These are phyloP conservation scores for Trypanosoma scelopori DNA, from an alignment of 208 protist genomes.

Conservation along the genomic window DNA sequence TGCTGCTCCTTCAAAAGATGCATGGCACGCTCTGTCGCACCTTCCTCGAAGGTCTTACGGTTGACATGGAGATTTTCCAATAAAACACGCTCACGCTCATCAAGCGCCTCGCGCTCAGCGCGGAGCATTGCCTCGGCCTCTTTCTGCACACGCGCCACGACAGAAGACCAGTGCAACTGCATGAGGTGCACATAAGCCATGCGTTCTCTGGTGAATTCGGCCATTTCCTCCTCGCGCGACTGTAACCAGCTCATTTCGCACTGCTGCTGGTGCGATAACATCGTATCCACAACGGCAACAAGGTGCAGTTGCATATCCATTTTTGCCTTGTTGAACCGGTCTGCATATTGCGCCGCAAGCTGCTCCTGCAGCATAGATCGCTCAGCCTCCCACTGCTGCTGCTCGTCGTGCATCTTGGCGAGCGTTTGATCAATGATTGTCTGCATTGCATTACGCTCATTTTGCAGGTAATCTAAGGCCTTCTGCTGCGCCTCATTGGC, in stretches of 20 bases:
- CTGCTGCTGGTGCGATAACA: slow-evolving; percentile 13
- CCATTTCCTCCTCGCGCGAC: slow-evolving; percentile 20
- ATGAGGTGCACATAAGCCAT: slow-evolving; percentile 11
- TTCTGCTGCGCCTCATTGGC: slow-evolving; percentile 14
- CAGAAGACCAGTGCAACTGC: not conserved
- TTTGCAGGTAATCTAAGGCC: slow-evolving; percentile 18
- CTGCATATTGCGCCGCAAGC: slow-evolving; percentile 9
- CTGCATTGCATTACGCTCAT: slow-evolving; percentile 18
- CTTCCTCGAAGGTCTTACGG: slow-evolving; percentile 1
- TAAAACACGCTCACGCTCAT: slow-evolving; percentile 7
- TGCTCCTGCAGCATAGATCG: slow-evolving; percentile 6
- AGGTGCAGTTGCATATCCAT: slow-evolving; percentile 17
- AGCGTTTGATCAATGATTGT: slow-evolving; percentile 12
- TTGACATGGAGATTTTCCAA: slow-evolving; percentile 25
- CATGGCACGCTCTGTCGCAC: not conserved
- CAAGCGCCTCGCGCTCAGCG: slow-evolving; percentile 6
- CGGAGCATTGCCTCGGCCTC: slow-evolving; percentile 5
- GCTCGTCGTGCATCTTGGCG: slow-evolving; percentile 20
- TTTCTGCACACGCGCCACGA: not conserved
- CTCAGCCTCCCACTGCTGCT: slow-evolving; percentile 22
- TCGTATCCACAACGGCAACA: not conserved
- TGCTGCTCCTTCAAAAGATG: slow-evolving; percentile 9
- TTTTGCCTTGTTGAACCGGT: slow-evolving; percentile 17
- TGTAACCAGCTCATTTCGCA: slow-evolving; percentile 18
- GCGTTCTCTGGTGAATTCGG: slow-evolving; percentile 4